These are phyloP conservation scores for Leccinum disarticulatum DNA, from an alignment of 768 basidiomycete species.

Conservation along the genomic window DNA sequence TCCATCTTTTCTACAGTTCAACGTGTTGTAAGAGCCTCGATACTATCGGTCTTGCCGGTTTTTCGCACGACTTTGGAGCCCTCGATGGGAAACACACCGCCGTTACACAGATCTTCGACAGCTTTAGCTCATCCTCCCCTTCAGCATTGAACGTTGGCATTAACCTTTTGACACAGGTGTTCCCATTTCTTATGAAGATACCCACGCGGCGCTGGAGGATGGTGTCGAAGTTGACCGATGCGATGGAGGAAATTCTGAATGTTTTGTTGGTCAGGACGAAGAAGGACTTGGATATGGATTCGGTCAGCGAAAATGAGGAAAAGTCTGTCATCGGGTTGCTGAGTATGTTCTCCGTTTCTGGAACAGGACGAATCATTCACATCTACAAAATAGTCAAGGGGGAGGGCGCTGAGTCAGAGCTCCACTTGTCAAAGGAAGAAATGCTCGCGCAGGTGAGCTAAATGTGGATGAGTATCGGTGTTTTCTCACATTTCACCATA, in stretches of 20 bases:
- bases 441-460: too few relatives aligned
- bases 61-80: background rate
- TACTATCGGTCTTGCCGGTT: background rate
- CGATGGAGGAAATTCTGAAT: background rate
- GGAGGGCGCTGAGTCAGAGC: too few relatives aligned
- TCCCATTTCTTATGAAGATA: background rate
- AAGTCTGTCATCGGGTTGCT: background rate
- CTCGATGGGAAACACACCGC: background rate
- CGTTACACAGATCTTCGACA: background rate
- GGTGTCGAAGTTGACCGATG: background rate
- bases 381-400: too few relatives aligned
- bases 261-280: background rate
- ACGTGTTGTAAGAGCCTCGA: background rate
- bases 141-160: background rate
- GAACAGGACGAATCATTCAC: too few relatives aligned
- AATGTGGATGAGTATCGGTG: too few relatives aligned
- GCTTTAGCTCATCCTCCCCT: background rate
- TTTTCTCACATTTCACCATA: background rate
- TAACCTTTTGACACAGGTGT: background rate
- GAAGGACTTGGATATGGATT: background rate
- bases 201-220: background rate
- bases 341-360: background rate
- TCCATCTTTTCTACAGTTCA: background rate
- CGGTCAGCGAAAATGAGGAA: background rate
- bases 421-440: too few relatives aligned